Evolutionary conservation across 2,329 filamentous ascomycete genomes (phyloP).

Genomic region (Pseudodiploospora longispora): DNA sequence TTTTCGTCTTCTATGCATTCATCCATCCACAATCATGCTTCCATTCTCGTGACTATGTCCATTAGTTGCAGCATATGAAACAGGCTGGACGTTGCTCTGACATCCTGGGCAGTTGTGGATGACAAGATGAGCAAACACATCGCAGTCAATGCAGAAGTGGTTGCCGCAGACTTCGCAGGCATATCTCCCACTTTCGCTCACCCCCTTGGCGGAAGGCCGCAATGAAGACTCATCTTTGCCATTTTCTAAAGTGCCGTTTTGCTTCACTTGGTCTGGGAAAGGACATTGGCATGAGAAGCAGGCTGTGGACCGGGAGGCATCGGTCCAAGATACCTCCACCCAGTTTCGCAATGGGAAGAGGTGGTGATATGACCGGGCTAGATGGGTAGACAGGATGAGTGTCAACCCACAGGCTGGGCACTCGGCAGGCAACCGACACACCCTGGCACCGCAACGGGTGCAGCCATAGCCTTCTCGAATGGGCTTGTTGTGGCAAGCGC

Average conservation of each 20-base stretch:
- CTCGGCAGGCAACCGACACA: constrained; percentile 82
- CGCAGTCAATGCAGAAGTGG: constrained; percentile 97
- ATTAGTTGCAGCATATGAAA: constrained; percentile 18
- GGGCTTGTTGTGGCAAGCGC: constrained; percentile 82
- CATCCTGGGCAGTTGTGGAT: constrained; percentile 96
- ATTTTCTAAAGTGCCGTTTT: constrained; percentile 11
- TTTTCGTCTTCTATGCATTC: not conserved
- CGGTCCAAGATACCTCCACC: constrained; percentile 78
- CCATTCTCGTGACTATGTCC: constrained; percentile 28
- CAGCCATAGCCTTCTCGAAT: constrained; percentile 82
- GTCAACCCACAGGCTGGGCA: constrained; percentile 89
- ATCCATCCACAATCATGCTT: constrained; percentile 38
- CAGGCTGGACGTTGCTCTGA: constrained; percentile 39
- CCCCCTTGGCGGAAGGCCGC: constrained; percentile 44
- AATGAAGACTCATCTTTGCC: constrained; percentile 13
- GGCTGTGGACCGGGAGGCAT: constrained; percentile 51
- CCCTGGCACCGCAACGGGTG: constrained; percentile 79
- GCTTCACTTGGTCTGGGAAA: constrained; percentile 51
- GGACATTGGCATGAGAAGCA: constrained; percentile 72
- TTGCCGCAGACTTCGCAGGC: constrained; percentile 78
- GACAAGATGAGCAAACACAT: constrained; percentile 89
- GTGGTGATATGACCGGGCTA: constrained; percentile 89
- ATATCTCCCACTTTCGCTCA: constrained; percentile 82
- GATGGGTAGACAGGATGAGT: constrained; percentile 85
- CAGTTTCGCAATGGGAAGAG: constrained; percentile 86